Base-by-base conservation (phyloP, 208 protist species). In the Crithidia brevicula region DNA sequence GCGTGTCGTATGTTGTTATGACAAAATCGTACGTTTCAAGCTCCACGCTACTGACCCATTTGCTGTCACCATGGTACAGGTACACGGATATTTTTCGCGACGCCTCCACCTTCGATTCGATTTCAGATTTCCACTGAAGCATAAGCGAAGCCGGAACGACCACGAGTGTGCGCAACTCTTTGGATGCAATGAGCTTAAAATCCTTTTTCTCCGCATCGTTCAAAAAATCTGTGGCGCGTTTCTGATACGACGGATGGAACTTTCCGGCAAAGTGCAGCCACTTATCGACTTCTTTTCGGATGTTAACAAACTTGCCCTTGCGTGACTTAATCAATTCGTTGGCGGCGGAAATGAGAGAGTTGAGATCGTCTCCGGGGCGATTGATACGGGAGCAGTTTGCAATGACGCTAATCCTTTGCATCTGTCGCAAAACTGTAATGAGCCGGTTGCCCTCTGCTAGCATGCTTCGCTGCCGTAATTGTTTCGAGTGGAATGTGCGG, bases 21-120 rank as follows among this genome's bases (percentile, higher is more conserved):
- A 98, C 92, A 79, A 98, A 94, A 65, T 98, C 93, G 60, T 91
- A 96, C 15, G 79, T 89, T 56, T 94, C 84, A 25, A 97, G 64
- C 57, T 94, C 89, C 36, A 81, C 86, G 25, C 72, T 73, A 49
- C 74, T 93, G 47, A 90, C 72, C 61, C 67, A 72, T 42, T 94
- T 92, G 28, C 75, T 89, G 10, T 76, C 74, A 10, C 93, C 93
- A 50, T 98, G 89, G 56, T 97, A 97, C 3, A 96, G 25, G 56
- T 87, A 95, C 11, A 96, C 81, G 2, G 36, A 79, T 0, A 93
- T 57, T 33, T 72, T 79, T 18, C 86, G 63, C 31, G 67, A 69
- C 27, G 67, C 16, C 27, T 88, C 72, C 10, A 97, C 80, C 43
- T 97, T 93, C 0, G 71, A 82, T 43, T 96, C 79, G 43, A 97